phyloP scores from a whole-genome alignment of 306 rosid species.

The Begonia loranthoides region DNA sequence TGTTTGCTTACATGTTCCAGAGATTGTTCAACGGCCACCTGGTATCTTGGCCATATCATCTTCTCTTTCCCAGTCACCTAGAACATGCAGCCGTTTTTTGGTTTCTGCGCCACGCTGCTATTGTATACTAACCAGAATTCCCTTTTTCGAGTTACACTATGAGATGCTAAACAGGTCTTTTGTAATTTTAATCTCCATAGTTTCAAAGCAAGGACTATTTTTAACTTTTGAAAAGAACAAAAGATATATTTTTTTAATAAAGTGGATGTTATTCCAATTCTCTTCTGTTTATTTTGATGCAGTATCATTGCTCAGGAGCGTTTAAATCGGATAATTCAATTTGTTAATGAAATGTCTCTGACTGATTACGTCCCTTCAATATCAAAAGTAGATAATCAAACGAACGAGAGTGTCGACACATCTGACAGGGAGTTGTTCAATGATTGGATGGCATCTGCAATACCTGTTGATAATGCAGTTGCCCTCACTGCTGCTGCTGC shows the following conservation, averaged over 20 bases:
- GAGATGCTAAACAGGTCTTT: constrained; percentile 87
- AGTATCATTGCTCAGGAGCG: constrained; percentile 97
- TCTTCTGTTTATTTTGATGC: constrained; percentile 41
- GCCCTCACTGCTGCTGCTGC: constrained; percentile 75
- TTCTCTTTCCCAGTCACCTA: constrained; percentile 37
- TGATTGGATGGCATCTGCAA: constrained; percentile 72
- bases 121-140: constrained; percentile 74
- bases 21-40: constrained; percentile 96
- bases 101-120: constrained; percentile 98
- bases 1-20: constrained; percentile 84
- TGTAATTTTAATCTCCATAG: constrained; percentile 2
- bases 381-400: constrained; percentile 32
- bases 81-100: constrained; percentile 60
- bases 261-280: background rate
- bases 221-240: background rate
- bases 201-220: constrained; percentile 1
- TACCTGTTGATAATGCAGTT: constrained; percentile 60
- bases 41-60: constrained; percentile 53
- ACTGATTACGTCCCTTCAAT: constrained; percentile 31
- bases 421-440: constrained; percentile 28
- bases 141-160: constrained; percentile 85
- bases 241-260: background rate
- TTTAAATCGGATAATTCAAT: constrained; percentile 71
- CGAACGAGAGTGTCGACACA: constrained; percentile 29
- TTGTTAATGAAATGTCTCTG: constrained; percentile 43